Base-by-base conservation (phyloP, 305 asterid species). In the Fraxinus sp. region DNA sequence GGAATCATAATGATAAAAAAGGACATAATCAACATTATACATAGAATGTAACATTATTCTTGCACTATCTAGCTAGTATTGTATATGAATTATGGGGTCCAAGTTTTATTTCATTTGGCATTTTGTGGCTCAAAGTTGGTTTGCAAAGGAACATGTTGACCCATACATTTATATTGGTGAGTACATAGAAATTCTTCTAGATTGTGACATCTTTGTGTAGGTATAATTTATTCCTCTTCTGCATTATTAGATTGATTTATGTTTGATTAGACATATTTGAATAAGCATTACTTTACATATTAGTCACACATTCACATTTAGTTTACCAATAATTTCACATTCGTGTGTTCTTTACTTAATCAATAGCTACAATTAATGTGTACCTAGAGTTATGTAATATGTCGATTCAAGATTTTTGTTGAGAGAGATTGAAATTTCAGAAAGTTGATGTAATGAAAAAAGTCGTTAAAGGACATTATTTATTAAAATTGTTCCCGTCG, bases 91-190 rank as follows among this genome's bases (percentile, higher is more conserved):
- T 76, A 88, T 83, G 84, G 55, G 89, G 91, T 84, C 90, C 89
- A 87, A 78, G 85, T 82, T 79, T 41, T 52, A 62, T 18, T 62
- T 84, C 64, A 77, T 75, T 87, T 37, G 86, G 74, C 82, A 81
- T 87, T 88, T 87, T 82, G 89, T 90, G 91, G 86, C 84, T 80
- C 83, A 72, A 81, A 87, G 86, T 78, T 70, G 84, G 89, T 59
- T 77, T 79, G 78, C 84, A 85, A 88, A 85, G 88, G 70, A 86
- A 87, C 86, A 87, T 79, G 82, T 87, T 86, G 90, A 80, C 90
- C 92, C 90, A 77, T 84, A 20, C 3, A 2, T 52, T 33, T 33
- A 33, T 33, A 33, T 33, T 33, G 3, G 36, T 33, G 36, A 2
- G 36, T 33, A 3, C 36, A 33, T 33, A 3, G 36, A 33, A 13